These are phyloP conservation scores for Suillus discolor DNA, from an alignment of 768 basidiomycete genomes.

Conservation along the genomic window DNA sequence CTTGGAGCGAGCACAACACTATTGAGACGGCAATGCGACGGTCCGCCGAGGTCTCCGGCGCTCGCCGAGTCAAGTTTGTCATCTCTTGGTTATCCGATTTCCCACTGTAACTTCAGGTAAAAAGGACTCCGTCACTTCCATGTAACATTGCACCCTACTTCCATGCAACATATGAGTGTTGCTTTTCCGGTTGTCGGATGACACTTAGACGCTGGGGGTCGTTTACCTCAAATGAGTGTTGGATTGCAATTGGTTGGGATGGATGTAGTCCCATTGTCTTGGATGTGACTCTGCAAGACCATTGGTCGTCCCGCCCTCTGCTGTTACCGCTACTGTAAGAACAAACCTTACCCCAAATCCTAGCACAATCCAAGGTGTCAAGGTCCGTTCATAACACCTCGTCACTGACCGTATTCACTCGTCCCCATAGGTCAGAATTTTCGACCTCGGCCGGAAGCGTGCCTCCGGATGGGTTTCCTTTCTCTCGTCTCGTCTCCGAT, in stretches of 20 bases:
- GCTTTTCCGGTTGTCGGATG: background rate
- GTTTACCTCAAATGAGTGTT: background rate
- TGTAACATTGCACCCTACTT: background rate
- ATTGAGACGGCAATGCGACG: too few species aligned
- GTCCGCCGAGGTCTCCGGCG: background rate
- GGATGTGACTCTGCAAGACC: background rate
- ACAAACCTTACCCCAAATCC: constrained; percentile 96
- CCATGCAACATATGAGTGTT: background rate
- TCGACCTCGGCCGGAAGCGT: constrained; percentile 94
- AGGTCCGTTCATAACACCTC: constrained; percentile 47
- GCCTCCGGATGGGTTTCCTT: constrained; percentile 96
- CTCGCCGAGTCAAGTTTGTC: background rate
- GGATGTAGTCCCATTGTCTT: constrained; percentile 1
- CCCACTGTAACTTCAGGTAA: background rate
- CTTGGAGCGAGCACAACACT: background rate
- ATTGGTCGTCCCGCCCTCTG: constrained; percentile 85
- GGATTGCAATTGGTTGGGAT: background rate
- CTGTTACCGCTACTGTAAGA: constrained; percentile 99
- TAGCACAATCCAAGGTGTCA: constrained; percentile 98
- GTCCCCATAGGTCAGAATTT: constrained; percentile 84
- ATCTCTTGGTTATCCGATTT: background rate
- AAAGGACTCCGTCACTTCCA: background rate
- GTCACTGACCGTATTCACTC: background rate
- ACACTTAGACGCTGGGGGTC: background rate
- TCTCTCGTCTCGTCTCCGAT: constrained; percentile 94